Percentiles rank a stretch among this genome's conserved stretches.
Conservation (phyloP, 768 basidiomycete species). For the Tylopilus vinaceipallidus region DNA sequence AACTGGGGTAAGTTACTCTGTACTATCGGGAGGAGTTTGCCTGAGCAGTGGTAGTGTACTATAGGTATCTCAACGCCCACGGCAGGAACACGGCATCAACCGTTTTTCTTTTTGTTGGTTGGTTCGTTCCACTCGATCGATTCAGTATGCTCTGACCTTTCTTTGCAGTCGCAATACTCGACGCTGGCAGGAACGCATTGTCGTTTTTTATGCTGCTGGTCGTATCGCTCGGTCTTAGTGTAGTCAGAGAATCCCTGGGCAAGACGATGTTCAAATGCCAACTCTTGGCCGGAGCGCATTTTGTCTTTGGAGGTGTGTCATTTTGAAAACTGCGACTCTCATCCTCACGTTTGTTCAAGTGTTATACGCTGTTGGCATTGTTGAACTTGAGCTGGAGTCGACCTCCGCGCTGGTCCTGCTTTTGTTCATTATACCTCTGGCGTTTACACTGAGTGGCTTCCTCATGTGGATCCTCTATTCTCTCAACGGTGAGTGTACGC, state of each 20-base stretch:
- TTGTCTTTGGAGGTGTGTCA: slow-evolving; percentile 85
- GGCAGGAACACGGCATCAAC: slow-evolving; percentile 71
- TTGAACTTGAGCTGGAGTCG: slow-evolving; percentile 87
- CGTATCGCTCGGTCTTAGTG: slow-evolving; percentile 88
- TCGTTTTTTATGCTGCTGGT: slow-evolving; percentile 95
- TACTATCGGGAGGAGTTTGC: not conserved
- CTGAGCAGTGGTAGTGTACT: slow-evolving; percentile 60
- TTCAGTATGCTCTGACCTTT: slow-evolving; percentile 1
- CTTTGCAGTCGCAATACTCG: slow-evolving; percentile 81
- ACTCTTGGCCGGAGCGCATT: slow-evolving; percentile 79
- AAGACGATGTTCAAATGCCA: slow-evolving; percentile 82
- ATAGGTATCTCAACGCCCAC: slow-evolving; percentile 90
- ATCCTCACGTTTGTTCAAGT: slow-evolving; percentile 44
- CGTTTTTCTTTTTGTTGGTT: slow-evolving; percentile 91
- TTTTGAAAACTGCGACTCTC: not conserved
- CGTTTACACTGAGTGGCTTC: slow-evolving; percentile 94
- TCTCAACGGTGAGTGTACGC: slow-evolving; percentile 63
- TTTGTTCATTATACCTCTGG: slow-evolving; percentile 90
- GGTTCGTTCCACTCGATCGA: slow-evolving; percentile 22
- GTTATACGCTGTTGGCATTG: slow-evolving; percentile 92
- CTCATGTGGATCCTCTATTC: slow-evolving; percentile 94
- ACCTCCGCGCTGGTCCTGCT: slow-evolving; percentile 83
- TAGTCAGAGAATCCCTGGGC: slow-evolving; percentile 87
- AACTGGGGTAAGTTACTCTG: slow-evolving; percentile 64
- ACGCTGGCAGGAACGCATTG: slow-evolving; percentile 90